Evolutionary conservation across 305 asterid species (phyloP).

Genomic region (Fraxinus greggii): DNA sequence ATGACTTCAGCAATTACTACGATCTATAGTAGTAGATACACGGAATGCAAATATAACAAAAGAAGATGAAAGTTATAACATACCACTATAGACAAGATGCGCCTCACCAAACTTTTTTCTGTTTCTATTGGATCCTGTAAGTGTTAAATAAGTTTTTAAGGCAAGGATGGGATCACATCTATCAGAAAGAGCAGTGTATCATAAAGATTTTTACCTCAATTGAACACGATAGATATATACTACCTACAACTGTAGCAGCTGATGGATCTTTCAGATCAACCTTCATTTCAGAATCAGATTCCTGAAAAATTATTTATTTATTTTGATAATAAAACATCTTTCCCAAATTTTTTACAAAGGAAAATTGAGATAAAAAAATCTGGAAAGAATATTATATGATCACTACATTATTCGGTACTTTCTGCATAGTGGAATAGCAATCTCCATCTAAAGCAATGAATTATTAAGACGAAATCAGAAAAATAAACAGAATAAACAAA

Average conservation of each 20-base stretch:
- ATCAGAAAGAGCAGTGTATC: slow-evolving; percentile 7
- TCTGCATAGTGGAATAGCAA: neutral
- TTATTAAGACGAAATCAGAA: neutral
- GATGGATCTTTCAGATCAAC: slow-evolving; percentile 70
- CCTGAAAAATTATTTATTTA: slow-evolving; percentile 49
- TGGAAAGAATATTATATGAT: neutral
- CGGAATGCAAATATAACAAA: slow-evolving; percentile 7
- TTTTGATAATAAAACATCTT: neutral
- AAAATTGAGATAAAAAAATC: neutral
- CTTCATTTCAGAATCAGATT: slow-evolving; percentile 57
- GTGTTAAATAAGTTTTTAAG: slow-evolving; percentile 28
- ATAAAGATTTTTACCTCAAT: slow-evolving; percentile 61
- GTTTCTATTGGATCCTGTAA: slow-evolving; percentile 94
- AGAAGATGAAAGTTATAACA: slow-evolving; percentile 24
- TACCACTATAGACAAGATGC: slow-evolving; percentile 92
- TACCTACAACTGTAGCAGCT: slow-evolving; percentile 57
- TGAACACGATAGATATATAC: slow-evolving; percentile 72
- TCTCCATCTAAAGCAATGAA: neutral
- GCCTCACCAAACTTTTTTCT: slow-evolving; percentile 70
- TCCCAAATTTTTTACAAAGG: neutral
- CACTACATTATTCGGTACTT: neutral
- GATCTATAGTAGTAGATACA: slow-evolving; percentile 5
- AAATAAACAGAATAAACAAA: neutral
- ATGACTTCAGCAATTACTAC: neutral
- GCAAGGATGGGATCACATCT: slow-evolving; percentile 8